A percentile compares a stretch with the other conserved stretches of the same genome.
Evolutionary conservation across 2,329 filamentous ascomycete genomes (phyloP).

Genomic region (Talaromyces sp.): DNA sequence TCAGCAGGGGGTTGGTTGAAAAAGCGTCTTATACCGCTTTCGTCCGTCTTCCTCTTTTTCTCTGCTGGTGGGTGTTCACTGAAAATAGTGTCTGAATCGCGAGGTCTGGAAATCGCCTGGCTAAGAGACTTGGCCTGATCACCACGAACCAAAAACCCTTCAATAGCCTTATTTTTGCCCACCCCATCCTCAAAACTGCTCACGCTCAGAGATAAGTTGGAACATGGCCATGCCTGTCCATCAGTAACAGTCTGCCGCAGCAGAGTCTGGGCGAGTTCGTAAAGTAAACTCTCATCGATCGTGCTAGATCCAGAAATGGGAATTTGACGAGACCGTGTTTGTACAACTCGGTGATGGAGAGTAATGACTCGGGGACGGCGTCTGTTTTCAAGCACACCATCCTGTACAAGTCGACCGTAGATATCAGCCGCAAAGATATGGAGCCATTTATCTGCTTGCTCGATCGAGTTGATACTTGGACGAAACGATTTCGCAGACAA

Average conservation of each 20-base stretch:
- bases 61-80: slow-evolving; percentile 25
- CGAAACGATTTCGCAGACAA: slow-evolving; percentile 93
- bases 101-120: slow-evolving; percentile 17
- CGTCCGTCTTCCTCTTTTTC: slow-evolving; percentile 54
- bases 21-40: slow-evolving; percentile 60
- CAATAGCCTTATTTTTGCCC: slow-evolving; percentile 81
- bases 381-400: slow-evolving; percentile 85
- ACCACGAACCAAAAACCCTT: slow-evolving; percentile 75
- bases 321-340: slow-evolving; percentile 73
- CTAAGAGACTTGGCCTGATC: slow-evolving; percentile 57
- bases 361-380: slow-evolving; percentile 84
- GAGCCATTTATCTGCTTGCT: slow-evolving; percentile 83
- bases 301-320: slow-evolving; percentile 76
- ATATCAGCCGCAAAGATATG: slow-evolving; percentile 92
- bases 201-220: slow-evolving; percentile 85
- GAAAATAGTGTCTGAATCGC: slow-evolving; percentile 11
- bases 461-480: slow-evolving; percentile 74
- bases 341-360: slow-evolving; percentile 74
- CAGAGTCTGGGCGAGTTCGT: slow-evolving; percentile 74
- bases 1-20: slow-evolving; percentile 49
- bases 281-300: slow-evolving; percentile 72
- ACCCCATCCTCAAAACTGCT: slow-evolving; percentile 90
- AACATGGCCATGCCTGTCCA: slow-evolving; percentile 83
- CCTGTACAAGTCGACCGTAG: slow-evolving; percentile 83
- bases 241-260: slow-evolving; percentile 77